phyloP scores from a whole-genome alignment of 805 yeast genomes.

The Hanseniaspora nectarophila region DNA sequence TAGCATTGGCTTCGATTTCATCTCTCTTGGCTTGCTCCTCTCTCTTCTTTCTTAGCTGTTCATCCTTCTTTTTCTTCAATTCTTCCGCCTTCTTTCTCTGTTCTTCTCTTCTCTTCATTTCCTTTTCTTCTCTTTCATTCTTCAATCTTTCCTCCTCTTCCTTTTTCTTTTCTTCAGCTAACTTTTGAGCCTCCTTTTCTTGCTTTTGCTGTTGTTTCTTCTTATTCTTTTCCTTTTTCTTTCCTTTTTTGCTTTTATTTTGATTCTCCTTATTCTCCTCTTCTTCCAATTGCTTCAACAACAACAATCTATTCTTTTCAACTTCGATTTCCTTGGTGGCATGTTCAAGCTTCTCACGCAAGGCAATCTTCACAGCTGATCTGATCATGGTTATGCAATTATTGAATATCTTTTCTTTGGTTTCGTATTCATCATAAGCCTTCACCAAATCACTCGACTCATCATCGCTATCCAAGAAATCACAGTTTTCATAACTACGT shows the following conservation, averaged over 20 bases:
- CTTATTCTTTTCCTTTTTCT: slow-evolving; percentile 59
- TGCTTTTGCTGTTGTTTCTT: slow-evolving; percentile 55
- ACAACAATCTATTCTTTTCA: slow-evolving; percentile 51
- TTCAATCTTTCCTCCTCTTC: slow-evolving; percentile 34
- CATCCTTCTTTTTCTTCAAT: slow-evolving; percentile 30
- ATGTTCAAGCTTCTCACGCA: slow-evolving; percentile 58
- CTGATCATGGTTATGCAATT: slow-evolving; percentile 68
- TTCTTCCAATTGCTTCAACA: slow-evolving; percentile 57
- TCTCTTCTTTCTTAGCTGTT: slow-evolving; percentile 32
- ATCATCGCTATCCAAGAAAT: slow-evolving; percentile 24
- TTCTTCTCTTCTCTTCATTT: slow-evolving; percentile 34
- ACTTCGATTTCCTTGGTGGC: slow-evolving; percentile 75
- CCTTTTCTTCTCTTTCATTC: slow-evolving; percentile 61
- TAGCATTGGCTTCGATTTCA: slow-evolving; percentile 27
- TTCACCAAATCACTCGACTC: slow-evolving; percentile 20
- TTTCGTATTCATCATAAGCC: slow-evolving; percentile 19
- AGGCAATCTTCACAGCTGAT: slow-evolving; percentile 63
- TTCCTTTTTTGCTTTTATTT: slow-evolving; percentile 52
- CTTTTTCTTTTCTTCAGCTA: slow-evolving; percentile 38
- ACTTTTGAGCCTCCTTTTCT: slow-evolving; percentile 27
- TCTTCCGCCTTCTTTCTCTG: slow-evolving; percentile 31
- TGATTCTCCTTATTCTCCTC: slow-evolving; percentile 53
- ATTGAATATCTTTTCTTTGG: slow-evolving; percentile 49
- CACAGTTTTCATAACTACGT: slow-evolving; percentile 23
- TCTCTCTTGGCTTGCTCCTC: slow-evolving; percentile 33